Evolutionary conservation across 2,329 filamentous ascomycete genomes (phyloP).

Genomic region (Dothideomycetidae sp.): DNA sequence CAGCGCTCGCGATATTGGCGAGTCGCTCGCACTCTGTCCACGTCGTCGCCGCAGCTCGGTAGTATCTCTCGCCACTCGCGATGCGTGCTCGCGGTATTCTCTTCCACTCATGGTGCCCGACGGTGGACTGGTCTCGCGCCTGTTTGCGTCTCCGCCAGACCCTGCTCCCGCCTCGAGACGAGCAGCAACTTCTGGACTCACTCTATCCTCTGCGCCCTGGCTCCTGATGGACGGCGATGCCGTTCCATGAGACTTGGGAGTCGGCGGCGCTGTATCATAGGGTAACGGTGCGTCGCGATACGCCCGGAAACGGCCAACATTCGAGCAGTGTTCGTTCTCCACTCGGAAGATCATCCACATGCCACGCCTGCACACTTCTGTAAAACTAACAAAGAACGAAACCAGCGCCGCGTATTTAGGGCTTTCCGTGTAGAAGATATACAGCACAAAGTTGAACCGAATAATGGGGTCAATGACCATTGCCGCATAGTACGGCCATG

Average conservation of each 20-base stretch:
- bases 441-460: constrained; percentile 89
- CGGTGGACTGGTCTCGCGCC: constrained; percentile 8
- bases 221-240: constrained; percentile 11
- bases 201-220: background rate
- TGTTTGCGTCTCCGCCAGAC: background rate
- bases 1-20: constrained; percentile 29
- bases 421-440: constrained; percentile 67
- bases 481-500: constrained; percentile 74
- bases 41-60: constrained; percentile 11
- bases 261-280: constrained; percentile 37
- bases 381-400: constrained; percentile 63
- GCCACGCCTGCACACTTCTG: constrained; percentile 70
- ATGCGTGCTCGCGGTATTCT: constrained; percentile 2
- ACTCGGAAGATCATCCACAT: constrained; percentile 90
- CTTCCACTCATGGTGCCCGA: constrained; percentile 16
- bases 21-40: constrained; percentile 17
- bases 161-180: constrained; percentile 1
- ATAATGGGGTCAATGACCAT: constrained; percentile 74
- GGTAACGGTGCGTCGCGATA: constrained; percentile 76
- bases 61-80: constrained; percentile 4
- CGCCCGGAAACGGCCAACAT: constrained; percentile 80
- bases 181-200: constrained; percentile 1
- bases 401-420: constrained; percentile 70
- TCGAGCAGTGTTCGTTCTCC: constrained; percentile 93
- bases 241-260: constrained; percentile 19